Conservation (phyloP, 2,329 filamentous ascomycete species). For the Beauveria rudraprayagi region DNA sequence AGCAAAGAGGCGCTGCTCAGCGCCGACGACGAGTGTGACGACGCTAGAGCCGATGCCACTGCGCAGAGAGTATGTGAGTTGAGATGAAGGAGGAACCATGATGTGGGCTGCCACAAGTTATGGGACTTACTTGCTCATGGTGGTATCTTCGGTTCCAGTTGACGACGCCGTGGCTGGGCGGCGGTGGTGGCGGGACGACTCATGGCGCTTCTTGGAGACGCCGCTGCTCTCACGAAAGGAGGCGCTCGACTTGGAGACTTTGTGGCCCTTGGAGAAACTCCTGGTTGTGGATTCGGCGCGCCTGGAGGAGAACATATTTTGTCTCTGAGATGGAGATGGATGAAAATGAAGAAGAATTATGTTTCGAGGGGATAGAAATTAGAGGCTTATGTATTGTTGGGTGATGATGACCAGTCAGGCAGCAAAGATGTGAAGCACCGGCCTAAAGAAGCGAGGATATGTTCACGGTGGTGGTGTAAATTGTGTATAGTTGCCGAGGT, state of each 20-base stretch:
- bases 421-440: not conserved
- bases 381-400: not conserved
- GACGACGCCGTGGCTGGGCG: conserved; percentile 41
- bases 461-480: not conserved
- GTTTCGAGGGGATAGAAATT: not conserved
- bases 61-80: not conserved
- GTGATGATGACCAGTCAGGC: not conserved
- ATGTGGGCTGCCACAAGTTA: not conserved
- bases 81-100: not conserved
- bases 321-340: not conserved
- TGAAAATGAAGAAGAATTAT: not conserved
- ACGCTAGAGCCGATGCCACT: conserved; percentile 59
- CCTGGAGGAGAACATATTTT: conserved; percentile 39
- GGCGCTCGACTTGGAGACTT: conserved; percentile 40
- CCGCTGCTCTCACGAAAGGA: conserved; percentile 47
- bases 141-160: conserved; percentile 27
- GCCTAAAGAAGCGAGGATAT: not conserved
- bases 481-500: not conserved
- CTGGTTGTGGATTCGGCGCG: conserved; percentile 37
- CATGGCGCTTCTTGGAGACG: conserved; percentile 47
- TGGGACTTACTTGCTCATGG: conserved; percentile 36
- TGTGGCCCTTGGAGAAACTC: conserved; percentile 47
- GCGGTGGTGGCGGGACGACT: conserved; percentile 32
- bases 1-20: conserved; percentile 78
- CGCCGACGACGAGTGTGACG: conserved; percentile 73